Evolutionary conservation across 108 stramenopile species (phyloP).

Genomic region (Nitzschia inconspicua): DNA sequence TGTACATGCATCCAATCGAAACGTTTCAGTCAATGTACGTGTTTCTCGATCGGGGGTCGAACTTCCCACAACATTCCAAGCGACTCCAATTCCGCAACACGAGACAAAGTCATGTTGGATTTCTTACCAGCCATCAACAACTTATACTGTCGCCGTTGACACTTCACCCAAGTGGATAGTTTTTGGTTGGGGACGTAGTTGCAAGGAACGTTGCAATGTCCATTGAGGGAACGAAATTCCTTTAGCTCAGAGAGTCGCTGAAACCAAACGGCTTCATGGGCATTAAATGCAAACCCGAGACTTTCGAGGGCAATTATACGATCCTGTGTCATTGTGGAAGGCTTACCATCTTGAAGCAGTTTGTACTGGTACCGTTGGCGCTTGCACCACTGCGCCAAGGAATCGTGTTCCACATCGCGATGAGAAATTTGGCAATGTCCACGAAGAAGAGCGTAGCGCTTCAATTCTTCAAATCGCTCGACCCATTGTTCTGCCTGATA

Average conservation of each 20-base stretch:
- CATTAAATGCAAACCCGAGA: slow-evolving; percentile 55
- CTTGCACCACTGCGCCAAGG: slow-evolving; percentile 42
- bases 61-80: too few relatives aligned
- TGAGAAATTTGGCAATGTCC: slow-evolving; percentile 34
- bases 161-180: slow-evolving; percentile 39
- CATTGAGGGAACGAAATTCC: slow-evolving; percentile 18
- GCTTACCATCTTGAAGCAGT: slow-evolving; percentile 14
- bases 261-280: slow-evolving; percentile 31
- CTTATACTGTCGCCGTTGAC: slow-evolving; percentile 41
- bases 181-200: slow-evolving; percentile 22
- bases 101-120: slow-evolving; percentile 40
- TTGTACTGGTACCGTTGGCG: slow-evolving; percentile 40
- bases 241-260: slow-evolving; percentile 29
- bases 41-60: too few relatives aligned
- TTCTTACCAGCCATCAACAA: slow-evolving; percentile 32
- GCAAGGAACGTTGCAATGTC: slow-evolving; percentile 33
- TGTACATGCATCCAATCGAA: too few relatives aligned
- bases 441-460: slow-evolving; percentile 13
- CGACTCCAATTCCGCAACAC: slow-evolving; percentile 36
- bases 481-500: slow-evolving; percentile 34
- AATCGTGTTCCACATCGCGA: slow-evolving; percentile 22
- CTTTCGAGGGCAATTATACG: slow-evolving; percentile 39
- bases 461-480: slow-evolving; percentile 24
- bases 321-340: slow-evolving; percentile 44
- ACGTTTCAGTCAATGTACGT: too few relatives aligned